Evolutionary conservation across 306 rosid species (phyloP), one percentile per base, ranked within the genome.

Genomic region (Alnus glutinosa): DNA sequence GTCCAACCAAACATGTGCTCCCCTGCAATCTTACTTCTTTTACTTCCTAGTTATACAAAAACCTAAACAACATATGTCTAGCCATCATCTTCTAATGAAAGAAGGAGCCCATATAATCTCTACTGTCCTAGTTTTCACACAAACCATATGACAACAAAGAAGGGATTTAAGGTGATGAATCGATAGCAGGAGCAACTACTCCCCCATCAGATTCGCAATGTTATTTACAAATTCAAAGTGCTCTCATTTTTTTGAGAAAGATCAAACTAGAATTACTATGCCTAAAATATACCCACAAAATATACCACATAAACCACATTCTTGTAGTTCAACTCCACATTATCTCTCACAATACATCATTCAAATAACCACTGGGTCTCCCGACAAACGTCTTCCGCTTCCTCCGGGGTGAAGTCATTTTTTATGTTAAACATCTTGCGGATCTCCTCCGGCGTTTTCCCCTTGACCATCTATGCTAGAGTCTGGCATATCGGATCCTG

Each of bases 391-490:
- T n/a, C n/a, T n/a, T n/a, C n/a, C n/a, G n/a, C n/a, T n/a, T n/a
- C n/a, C n/a, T n/a, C n/a, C n/a, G n/a, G n/a, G n/a, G 91, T 86
- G 80, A 91, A 91, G 74, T 91, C 97, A 61, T 93, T 91, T 85
- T 87, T 88, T 55, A 93, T 93, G 70, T 85, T 91, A 34, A 93
- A 93, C 42, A 91, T 91, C 87, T 82, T 90, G 32, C 92, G 86
- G 37, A 93, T 90, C 79, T 90, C 97, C 85, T 93, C 97, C 0
- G 95, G 92, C 9, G 91, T 90, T 89, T 89, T 93, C 1, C 93
- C 93, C 82, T 90, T 93, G 79, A 93, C 89, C 97, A 90, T 91
- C 77, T 93, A 91, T 0, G 97, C 97, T 3, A 92, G 92, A 48
- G 95, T 89, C 63, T 84, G 92, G 82, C 97, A 90, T 4, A 92